Base-by-base conservation (phyloP, 2,329 filamentous ascomycete genomes). In the Botrytis aclada region DNA sequence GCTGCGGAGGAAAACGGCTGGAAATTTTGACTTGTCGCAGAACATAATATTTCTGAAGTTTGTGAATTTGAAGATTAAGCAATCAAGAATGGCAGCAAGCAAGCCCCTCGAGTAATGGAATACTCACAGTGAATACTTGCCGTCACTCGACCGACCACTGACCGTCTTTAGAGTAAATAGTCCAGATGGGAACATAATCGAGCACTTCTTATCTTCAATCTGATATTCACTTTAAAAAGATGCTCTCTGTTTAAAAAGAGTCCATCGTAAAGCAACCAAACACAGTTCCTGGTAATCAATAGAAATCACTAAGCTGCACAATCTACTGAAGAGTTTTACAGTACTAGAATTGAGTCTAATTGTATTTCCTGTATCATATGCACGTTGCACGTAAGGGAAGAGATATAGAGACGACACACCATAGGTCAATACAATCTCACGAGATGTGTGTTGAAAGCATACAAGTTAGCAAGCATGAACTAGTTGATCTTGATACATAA, bases 91-190 rank as follows among this genome's bases (percentile, higher is more conserved):
- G 37, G 25, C 51, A 69, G 47, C 10, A 8, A 67, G 43, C 18
- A 8, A 67, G 43, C 18, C 14, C 37, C 16, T 56, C 47, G 25
- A 3, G 39, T 9, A 32, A 56, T 25, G n/a, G 5, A 69, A 9
- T 69, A 54, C 43, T 18, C 6, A 69, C 22, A 56, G 65, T 56
- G 65, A 69, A 56, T 69, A 56, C n/a, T 34, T 54, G 16, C 39
- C 25, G 34, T 39, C 34, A n/a, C 63, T 66, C 18, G 6, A 29
- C n/a, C 25, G 56, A 29, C 34, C n/a, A 56, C 37, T 6, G 39
- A 41, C 25, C 34, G 47, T 9, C 25, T n/a, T 14, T n/a, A 5
- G 25, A n/a, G 12, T n/a, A 51, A 51, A 51, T 22, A 18, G 51
- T 29, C 51, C 22, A 62, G 22, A n/a, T 62, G 22, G 12, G 32